These are phyloP conservation scores for Pneumocystis sp. DNA, from an alignment of 1,139 yeast genomes.

Conservation along the genomic window DNA sequence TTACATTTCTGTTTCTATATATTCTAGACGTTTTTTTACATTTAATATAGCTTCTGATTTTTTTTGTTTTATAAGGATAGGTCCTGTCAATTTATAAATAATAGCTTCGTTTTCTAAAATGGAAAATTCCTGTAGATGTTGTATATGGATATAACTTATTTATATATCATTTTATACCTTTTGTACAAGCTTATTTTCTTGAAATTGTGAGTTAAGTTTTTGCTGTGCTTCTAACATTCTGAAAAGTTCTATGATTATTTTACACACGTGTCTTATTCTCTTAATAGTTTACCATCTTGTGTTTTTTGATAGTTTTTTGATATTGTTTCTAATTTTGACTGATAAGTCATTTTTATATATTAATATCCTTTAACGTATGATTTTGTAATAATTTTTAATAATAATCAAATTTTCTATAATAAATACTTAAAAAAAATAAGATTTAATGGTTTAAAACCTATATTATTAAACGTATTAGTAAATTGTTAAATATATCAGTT, in stretches of 20 bases:
- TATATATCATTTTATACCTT: not conserved
- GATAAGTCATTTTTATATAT: not conserved
- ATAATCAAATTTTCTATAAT: not conserved
- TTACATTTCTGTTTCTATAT: conserved; percentile 1
- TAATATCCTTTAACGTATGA: not conserved
- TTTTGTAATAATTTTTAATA: not conserved
- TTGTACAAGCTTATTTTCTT: conserved; percentile 1
- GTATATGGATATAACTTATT: not conserved
- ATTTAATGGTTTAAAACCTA: not conserved
- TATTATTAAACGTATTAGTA: not conserved
- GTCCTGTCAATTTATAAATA: conserved; percentile 1
- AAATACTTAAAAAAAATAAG: not conserved
- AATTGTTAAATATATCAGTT: not conserved
- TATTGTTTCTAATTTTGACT: conserved; percentile 1
- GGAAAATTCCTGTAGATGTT: not conserved
- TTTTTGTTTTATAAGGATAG: not conserved
- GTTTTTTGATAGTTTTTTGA: conserved; percentile 1
- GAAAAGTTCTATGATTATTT: not conserved
- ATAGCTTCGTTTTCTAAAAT: not conserved
- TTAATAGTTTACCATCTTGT: not conserved
- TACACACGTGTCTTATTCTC: not conserved
- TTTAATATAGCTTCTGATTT: not conserved
- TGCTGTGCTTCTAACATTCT: not conserved
- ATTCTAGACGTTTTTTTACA: not conserved
- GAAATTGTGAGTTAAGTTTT: not conserved